Base-by-base conservation (phyloP, 2,329 filamentous ascomycete genomes). In the Claviceps capensis region DNA sequence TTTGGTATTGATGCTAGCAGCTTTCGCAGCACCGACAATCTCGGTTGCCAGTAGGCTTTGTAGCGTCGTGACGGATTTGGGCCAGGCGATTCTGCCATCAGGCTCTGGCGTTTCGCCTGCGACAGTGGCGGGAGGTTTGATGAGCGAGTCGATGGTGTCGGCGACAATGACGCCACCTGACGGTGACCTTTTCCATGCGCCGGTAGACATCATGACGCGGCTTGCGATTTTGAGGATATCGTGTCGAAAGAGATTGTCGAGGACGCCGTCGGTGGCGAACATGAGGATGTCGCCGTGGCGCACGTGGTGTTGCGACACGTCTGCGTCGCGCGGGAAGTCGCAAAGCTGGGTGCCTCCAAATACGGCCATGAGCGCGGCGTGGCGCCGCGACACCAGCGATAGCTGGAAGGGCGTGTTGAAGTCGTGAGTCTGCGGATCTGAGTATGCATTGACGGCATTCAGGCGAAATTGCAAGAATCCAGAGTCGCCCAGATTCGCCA, bases 361-460 rank as follows among this genome's bases (percentile, higher is more conserved):
- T 30, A 88, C 80, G 13, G 83, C 81, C 60, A 89, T 85, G 61
- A 93, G 86, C 22, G 82, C 79, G 52, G 88, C 78, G 69, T 95
- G 83, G 59, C 79, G 81, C 3, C 85, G 79, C 0, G 93, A 91
- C 7, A 96, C 83, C 50, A 95, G 82, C 51, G 88, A 91, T 42
- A 98, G 78, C 67, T 98, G 93, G 64, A 87, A 98, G 0, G 93
- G 93, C 0, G 93, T 97, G 68, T 98, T 98, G 77, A 98, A 98
- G 44, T 85, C 89, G 67, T 98, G 93, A 0, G 89, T 96, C 68
- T 98, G 93, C 23, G 88, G 85, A 47, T 83, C 79, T 2, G 89
- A 95, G 63, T 82, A 84, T 52, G 85, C 79, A 65, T 93, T 85
- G 36, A 98, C 86, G 14, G 86, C 88, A 59, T 91, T 94, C 26